A percentile compares a stretch with the other conserved stretches of the same genome.
Conservation (phyloP, 2,329 filamentous ascomycete genomes). For the Exophiala xenobiotica region DNA sequence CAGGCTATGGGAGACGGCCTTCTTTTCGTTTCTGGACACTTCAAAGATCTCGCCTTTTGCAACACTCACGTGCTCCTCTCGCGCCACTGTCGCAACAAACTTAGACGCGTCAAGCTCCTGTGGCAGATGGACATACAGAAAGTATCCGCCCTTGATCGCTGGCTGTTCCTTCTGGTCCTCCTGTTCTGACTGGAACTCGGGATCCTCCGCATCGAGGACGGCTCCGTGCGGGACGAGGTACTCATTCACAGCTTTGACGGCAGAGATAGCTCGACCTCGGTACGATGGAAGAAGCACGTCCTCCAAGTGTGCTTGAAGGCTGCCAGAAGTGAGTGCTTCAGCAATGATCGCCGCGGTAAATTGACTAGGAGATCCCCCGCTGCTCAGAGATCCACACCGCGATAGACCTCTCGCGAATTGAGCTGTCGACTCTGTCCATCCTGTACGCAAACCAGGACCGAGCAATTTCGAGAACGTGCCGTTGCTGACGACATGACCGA, state of each 20-base stretch:
- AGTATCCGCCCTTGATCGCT: conserved; percentile 72
- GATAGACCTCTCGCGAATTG: conserved; percentile 60
- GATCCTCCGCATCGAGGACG: conserved; percentile 43
- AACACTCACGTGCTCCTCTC: conserved; percentile 65
- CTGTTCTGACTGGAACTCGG: too few species aligned
- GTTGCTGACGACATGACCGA: conserved; percentile 80
- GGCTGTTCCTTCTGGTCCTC: conserved; percentile 35
- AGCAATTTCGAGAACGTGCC: conserved; percentile 85
- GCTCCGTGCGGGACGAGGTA: conserved; percentile 65
- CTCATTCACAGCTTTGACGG: conserved; percentile 59
- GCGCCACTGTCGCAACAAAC: conserved; percentile 58
- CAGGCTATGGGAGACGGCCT: conserved; percentile 53
- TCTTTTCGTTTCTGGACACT: conserved; percentile 55
- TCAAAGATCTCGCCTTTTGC: conserved; percentile 70
- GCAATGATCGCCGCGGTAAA: conserved; percentile 57
- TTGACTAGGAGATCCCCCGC: conserved; percentile 60
- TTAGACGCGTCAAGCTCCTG: conserved; percentile 51
- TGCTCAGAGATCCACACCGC: conserved; percentile 57
- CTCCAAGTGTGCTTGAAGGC: conserved; percentile 54
- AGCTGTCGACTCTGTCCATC: conserved; percentile 75
- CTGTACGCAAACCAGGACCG: conserved; percentile 75
- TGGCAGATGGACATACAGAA: conserved; percentile 73
- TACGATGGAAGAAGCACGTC: conserved; percentile 57
- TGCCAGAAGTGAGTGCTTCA: conserved; percentile 52
- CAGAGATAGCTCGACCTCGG: conserved; percentile 49